Evolutionary conservation across 129 eudicot species (phyloP).

Genomic region (Lactuca saligna): DNA sequence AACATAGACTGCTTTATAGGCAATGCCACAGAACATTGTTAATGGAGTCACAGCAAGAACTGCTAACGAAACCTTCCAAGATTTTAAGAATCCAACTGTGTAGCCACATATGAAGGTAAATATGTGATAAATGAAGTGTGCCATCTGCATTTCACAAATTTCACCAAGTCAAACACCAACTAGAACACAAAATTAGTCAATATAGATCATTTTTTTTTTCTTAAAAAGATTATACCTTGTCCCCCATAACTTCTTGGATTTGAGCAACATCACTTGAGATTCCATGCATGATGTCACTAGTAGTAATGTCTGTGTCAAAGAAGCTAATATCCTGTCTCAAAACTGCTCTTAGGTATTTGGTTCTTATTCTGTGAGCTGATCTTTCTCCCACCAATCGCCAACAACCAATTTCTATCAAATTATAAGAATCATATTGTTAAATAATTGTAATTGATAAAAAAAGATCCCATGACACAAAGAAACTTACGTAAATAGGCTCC

Average conservation of each 20-base stretch:
- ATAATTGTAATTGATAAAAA: background rate
- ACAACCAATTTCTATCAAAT: conserved; percentile 64
- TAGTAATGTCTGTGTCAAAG: conserved; percentile 64
- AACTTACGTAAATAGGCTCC: conserved; percentile 81
- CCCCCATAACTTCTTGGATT: conserved; percentile 90
- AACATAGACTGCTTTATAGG: conserved; percentile 74
- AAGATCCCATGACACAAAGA: background rate
- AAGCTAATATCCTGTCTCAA: conserved; percentile 70
- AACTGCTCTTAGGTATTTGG: conserved; percentile 70
- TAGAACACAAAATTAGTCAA: background rate
- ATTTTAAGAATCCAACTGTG: conserved; percentile 58
- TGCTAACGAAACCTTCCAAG: conserved; percentile 74
- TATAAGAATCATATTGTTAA: conserved; percentile 4
- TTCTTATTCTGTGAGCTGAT: conserved; percentile 84
- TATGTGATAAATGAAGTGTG: conserved; percentile 79
- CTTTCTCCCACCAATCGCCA: conserved; percentile 85
- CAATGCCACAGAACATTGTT: conserved; percentile 83
- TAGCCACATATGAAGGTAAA: conserved; percentile 80
- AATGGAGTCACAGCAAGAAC: conserved; percentile 83
- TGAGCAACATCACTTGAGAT: conserved; percentile 94
- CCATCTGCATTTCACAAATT: conserved; percentile 55
- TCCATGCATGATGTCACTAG: conserved; percentile 88
- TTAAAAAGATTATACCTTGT: conserved; percentile 47
- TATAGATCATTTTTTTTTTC: background rate
- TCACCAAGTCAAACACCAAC: background rate